Evolutionary conservation across 371 early-diverging fungal species (phyloP).

Genomic region (Mucor sp.): DNA sequence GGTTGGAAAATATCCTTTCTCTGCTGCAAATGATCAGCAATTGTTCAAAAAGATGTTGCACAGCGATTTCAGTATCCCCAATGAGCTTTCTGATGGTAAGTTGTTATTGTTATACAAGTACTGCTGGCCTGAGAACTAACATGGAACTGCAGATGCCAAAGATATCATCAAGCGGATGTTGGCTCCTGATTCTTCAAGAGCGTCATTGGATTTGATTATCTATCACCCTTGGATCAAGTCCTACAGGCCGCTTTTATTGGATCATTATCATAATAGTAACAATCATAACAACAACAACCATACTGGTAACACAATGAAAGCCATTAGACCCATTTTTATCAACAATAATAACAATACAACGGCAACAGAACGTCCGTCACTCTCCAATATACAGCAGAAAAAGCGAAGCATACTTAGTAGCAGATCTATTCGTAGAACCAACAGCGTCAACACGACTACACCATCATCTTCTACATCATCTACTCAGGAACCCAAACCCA

Average conservation of each 20-base stretch:
- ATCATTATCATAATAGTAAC: neutral
- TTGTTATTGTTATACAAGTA: neutral
- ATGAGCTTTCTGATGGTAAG: conserved; percentile 40
- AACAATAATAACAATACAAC: neutral
- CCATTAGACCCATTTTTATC: conserved; percentile 3
- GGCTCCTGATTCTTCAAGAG: conserved; percentile 37
- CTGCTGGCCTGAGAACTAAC: neutral
- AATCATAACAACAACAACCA: neutral
- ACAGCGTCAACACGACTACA: neutral
- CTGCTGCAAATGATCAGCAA: conserved; percentile 37
- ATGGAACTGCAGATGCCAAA: conserved; percentile 32
- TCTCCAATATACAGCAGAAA: neutral
- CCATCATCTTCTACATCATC: neutral
- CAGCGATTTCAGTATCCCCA: conserved; percentile 39
- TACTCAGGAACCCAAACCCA: neutral
- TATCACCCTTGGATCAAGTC: conserved; percentile 46
- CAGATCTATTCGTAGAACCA: neutral
- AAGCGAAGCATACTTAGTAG: neutral
- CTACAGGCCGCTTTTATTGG: conserved; percentile 17
- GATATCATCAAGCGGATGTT: conserved; percentile 46
- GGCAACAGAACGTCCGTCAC: neutral
- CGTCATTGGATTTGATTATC: conserved; percentile 44
- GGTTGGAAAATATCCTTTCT: conserved; percentile 42
- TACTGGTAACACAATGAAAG: conserved; percentile 5
- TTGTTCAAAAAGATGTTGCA: conserved; percentile 44